A percentile compares a stretch with the other conserved stretches of the same genome.
Evolutionary conservation across 129 eudicot genomes (phyloP).

Genomic region (Gnaphalium uliginosum): DNA sequence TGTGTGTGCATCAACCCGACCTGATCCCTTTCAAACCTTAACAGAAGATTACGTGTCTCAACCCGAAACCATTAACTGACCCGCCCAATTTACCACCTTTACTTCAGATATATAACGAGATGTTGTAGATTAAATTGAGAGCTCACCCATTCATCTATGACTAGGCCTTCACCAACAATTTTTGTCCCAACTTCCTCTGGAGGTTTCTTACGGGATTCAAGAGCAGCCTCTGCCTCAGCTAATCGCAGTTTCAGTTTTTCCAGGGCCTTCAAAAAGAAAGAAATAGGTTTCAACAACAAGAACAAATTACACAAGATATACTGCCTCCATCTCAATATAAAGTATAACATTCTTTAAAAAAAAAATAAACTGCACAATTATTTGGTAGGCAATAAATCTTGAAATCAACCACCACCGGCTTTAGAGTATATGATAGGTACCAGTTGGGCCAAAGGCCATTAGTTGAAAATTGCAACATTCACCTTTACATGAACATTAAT

Average conservation of each 20-base stretch:
- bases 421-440: background rate
- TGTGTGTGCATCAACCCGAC: background rate
- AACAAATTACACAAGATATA: background rate
- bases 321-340: background rate
- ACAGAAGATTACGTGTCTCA: background rate
- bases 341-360: no score
- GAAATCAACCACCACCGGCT: no score
- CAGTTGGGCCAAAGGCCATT: background rate
- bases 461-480: background rate
- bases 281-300: background rate
- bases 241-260: conserved; percentile 59
- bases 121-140: background rate
- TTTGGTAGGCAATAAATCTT: no score
- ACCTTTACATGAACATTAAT: background rate
- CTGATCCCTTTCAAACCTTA: background rate
- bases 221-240: conserved; percentile 63
- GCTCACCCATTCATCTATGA: conserved; percentile 71
- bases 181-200: conserved; percentile 50
- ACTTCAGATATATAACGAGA: background rate
- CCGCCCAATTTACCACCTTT: background rate
- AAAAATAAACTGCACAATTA: no score
- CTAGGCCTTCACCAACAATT: conserved; percentile 62
- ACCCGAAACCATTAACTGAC: background rate
- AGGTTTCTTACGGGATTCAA: conserved; percentile 62
- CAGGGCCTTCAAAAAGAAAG: conserved; percentile 37